A percentile compares a stretch with the other conserved stretches of the same genome.
Conservation (phyloP, 2,329 filamentous ascomycete genomes). For the Sclerotiophoma versabilis region DNA sequence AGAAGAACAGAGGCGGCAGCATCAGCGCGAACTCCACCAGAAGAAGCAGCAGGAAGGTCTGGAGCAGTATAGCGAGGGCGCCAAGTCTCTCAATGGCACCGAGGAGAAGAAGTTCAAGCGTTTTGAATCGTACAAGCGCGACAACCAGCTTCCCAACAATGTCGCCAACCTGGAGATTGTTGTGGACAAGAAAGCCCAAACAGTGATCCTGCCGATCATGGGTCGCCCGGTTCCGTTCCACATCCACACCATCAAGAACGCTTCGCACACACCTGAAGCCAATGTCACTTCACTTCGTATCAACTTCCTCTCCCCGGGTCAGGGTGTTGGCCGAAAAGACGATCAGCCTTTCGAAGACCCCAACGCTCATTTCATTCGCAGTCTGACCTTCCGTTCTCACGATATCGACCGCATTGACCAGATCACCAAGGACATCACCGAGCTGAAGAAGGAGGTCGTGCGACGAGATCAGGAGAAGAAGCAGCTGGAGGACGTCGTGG, state of each 20-base stretch:
- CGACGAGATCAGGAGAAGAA: constrained; percentile 99
- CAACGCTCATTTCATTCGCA: constrained; percentile 92
- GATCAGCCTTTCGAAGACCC: constrained; percentile 98
- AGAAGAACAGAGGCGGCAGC: constrained; percentile 83
- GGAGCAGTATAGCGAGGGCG: constrained; percentile 83
- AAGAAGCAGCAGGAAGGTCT: constrained; percentile 93
- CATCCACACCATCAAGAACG: constrained; percentile 98
- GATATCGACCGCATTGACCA: constrained; percentile 88
- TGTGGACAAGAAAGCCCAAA: constrained; percentile 88
- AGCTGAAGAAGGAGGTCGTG: constrained; percentile 90
- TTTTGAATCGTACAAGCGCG: constrained; percentile 98
- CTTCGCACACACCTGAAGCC: constrained; percentile 94
- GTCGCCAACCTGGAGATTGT: constrained; percentile 88
- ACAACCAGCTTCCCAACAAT: constrained; percentile 86
- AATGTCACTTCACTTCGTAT: constrained; percentile 94
- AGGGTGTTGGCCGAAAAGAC: constrained; percentile 95
- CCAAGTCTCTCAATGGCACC: constrained; percentile 83
- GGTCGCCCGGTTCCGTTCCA: constrained; percentile 97
- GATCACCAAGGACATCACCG: constrained; percentile 90
- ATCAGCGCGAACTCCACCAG: constrained; percentile 85
- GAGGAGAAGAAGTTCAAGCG: constrained; percentile 98
- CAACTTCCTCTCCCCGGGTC: constrained; percentile 96
- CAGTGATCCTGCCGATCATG: constrained; percentile 95
- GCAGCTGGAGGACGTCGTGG: constrained; percentile 98
- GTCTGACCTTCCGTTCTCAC: constrained; percentile 91